Base-by-base conservation (phyloP, 1,284 basidiomycete species). In the Laetiporus sulphureus region DNA sequence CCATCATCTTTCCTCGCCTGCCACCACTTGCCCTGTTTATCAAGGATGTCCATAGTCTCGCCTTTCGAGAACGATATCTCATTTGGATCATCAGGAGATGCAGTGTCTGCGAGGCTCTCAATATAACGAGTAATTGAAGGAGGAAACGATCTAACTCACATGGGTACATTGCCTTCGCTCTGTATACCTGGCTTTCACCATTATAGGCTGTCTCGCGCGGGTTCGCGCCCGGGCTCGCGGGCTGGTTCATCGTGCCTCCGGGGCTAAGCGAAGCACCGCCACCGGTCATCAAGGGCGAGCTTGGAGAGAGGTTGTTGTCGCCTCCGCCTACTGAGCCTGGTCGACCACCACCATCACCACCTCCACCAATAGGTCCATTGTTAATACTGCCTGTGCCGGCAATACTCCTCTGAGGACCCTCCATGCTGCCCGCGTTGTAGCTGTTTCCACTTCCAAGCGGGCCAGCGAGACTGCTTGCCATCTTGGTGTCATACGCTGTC, bases 21-120 rank as follows among this genome's bases (percentile, higher is more conserved):
- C 91, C 91, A 98, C 91, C 91, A 94, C 63, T 93, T 93, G 40
- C 91, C 91, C 53, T 83, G 78, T 62, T 91, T 94, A 67, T 99
- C 96, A 40, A 95, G 66, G 49, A 99, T 90, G 45, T 98, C 93
- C 50, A 99, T 76, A 32, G 93, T 74, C 60, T 99, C 95, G 40
- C 92, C 92, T 63, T 98, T 98, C 43, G 71, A 61, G 64, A 99
- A 98, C 34, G 89, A 90, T 38, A 99, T 89, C 67, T 99, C 96
- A 58, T 91, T 96, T 7, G 94, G 91, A 64, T 99, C 95, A 50
- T 98, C 93, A 15, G 89, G 73, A 7, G 86, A 91, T 23, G 94
- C 95, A 45, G 79, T 80, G 69, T 99, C 93, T 84, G 64, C 36
- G 38, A n/a, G n/a, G n/a, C n/a, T n/a, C n/a, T n/a, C n/a, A n/a